Percentiles rank a stretch among this genome's conserved stretches.
Evolutionary conservation across 2,329 filamentous ascomycete genomes (phyloP).

Genomic region (Escovopsis sp.): DNA sequence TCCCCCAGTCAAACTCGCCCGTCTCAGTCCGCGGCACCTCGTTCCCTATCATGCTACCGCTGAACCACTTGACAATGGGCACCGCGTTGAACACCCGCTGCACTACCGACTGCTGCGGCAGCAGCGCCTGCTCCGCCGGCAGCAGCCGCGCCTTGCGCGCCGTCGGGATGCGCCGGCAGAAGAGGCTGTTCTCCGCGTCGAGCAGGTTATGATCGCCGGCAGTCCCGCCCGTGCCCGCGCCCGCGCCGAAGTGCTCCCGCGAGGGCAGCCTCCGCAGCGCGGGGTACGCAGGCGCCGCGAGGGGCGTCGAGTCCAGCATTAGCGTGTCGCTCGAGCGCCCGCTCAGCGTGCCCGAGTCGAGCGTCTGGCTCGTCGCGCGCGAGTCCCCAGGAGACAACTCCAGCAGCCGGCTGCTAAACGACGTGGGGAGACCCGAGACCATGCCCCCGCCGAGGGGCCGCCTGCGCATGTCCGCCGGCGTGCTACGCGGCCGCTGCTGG

Average conservation of each 20-base stretch:
- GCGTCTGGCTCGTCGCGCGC: constrained; percentile 36
- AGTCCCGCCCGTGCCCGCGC: neutral
- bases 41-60: constrained; percentile 57
- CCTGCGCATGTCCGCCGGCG: constrained; percentile 12
- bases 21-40: constrained; percentile 57
- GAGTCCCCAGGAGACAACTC: constrained; percentile 29
- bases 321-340: constrained; percentile 31
- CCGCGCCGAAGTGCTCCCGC: too few species aligned
- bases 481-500: constrained; percentile 23
- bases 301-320: constrained; percentile 9
- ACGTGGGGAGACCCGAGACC: constrained; percentile 16
- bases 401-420: constrained; percentile 22
- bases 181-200: constrained; percentile 24
- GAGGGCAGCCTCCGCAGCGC: neutral
- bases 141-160: constrained; percentile 50
- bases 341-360: constrained; percentile 40
- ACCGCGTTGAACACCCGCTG: constrained; percentile 50
- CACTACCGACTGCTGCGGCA: constrained; percentile 49
- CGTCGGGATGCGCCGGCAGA: constrained; percentile 48
- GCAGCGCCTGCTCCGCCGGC: constrained; percentile 53
- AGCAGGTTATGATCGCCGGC: constrained; percentile 10
- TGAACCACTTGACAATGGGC: constrained; percentile 58
- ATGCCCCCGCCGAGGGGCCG: constrained; percentile 7
- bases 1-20: constrained; percentile 64
- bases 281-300: constrained; percentile 10